Conservation (phyloP, 371 early-diverging fungal genomes). For the Syncephalis plumigaleata region DNA sequence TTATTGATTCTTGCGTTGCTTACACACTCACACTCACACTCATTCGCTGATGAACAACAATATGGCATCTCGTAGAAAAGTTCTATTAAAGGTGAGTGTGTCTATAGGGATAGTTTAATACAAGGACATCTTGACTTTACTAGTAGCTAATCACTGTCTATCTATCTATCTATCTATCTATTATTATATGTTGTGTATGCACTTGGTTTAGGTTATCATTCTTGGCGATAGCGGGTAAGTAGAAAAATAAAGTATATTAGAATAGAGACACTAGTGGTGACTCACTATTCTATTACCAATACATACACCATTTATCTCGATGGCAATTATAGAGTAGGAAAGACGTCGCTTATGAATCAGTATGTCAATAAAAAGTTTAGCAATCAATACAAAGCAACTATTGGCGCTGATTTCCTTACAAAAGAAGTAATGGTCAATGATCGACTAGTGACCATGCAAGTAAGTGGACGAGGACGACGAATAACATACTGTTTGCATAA, state of each 20-base stretch:
- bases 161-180: too few species aligned
- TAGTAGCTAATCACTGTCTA: slow-evolving; percentile 1
- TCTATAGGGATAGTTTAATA: too few species aligned
- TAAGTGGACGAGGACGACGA: too few species aligned
- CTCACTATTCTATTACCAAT: too few species aligned
- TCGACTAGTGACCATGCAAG: slow-evolving; percentile 81
- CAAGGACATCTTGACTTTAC: too few species aligned
- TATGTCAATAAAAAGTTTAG: slow-evolving; percentile 97
- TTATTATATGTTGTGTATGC: too few species aligned
- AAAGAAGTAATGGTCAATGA: slow-evolving; percentile 93
- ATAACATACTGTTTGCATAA: too few species aligned
- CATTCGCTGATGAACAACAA: neutral
- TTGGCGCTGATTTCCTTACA: slow-evolving; percentile 99
- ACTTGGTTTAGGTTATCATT: slow-evolving; percentile 63
- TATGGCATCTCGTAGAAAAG: slow-evolving; percentile 37
- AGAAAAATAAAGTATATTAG: too few species aligned
- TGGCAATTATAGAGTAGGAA: slow-evolving; percentile 57
- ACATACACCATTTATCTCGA: too few species aligned
- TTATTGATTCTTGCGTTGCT: too few species aligned
- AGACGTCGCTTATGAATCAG: slow-evolving; percentile 97
- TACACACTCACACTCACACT: too few species aligned
- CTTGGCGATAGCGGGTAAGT: slow-evolving; percentile 79
- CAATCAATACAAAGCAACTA: slow-evolving; percentile 98
- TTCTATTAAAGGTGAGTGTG: slow-evolving; percentile 29
- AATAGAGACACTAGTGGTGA: too few species aligned